Evolutionary conservation across 208 protist species (phyloP), one percentile per base, ranked within the genome.

Genomic region (Perkinsela sp.): DNA sequence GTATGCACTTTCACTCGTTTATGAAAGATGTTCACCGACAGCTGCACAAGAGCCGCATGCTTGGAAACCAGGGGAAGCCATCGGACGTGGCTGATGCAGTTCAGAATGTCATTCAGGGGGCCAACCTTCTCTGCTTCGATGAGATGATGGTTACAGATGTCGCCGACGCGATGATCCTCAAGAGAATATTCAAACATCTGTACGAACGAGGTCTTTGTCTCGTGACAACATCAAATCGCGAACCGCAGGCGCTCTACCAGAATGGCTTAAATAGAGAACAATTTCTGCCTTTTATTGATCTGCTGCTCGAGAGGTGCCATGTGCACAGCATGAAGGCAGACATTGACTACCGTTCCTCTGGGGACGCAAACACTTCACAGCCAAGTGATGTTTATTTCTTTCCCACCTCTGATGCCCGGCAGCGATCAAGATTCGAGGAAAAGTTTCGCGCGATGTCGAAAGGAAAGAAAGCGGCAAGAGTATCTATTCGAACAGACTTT

Each of bases 1-100:
- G 91, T 31, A 81, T 95, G 48, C 93, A 96, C 78, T 96, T 96
- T 69, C 86, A 96, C 74, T 80, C 90, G 66, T 96, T 96, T 69
- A 95, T 96, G 90, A 73, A 95, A 0, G 87, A 96, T 74, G 84
- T 95, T 66, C 88, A 95, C 48, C 77, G 80, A n/a, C 86, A 80
- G 1, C 77, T 79, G 0, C 83, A 93, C 69, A 71, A 74, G 0
- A 83, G 90, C 32, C 82, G 79, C 32, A 57, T 75, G 68, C 68
- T 69, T 0, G 31, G 68, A 29, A 67, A 70, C 0, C 78, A 73
- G 66, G 82, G 83, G 72, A 83, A 85, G 69, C 77, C 83, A 15
- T 88, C 82, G n/a, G 40, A 57, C 22, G 22, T 57, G 13, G 22
- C 40, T 6, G 13, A 57, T 57, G 40, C 40, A 6, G 40, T 57